phyloP scores from a whole-genome alignment of 2,329 filamentous ascomycete species.

The Aspergillus sp. region DNA sequence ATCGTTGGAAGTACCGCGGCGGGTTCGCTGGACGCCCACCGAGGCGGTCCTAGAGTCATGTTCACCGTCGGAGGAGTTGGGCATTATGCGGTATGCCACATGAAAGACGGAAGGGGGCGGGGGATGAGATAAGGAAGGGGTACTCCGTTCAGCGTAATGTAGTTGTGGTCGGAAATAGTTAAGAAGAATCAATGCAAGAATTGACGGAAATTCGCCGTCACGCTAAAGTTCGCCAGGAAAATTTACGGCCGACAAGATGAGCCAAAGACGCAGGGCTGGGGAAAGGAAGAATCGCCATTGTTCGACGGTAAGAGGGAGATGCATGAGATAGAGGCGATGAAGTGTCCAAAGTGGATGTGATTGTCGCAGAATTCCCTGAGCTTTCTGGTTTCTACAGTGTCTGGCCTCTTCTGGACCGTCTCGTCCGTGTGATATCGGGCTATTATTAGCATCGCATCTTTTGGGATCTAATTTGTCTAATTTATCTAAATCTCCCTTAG shows the following conservation, averaged over 20 bases:
- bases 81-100: conserved; percentile 24
- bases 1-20: conserved; percentile 21
- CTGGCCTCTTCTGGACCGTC: neutral
- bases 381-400: neutral
- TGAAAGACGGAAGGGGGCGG: neutral
- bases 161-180: too few species aligned
- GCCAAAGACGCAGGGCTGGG: conserved; percentile 9
- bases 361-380: too few species aligned
- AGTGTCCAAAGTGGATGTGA: neutral
- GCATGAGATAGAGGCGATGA: neutral
- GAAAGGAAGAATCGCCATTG: neutral
- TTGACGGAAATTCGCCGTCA: neutral
- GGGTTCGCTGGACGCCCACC: conserved; percentile 40
- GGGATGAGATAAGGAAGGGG: neutral
- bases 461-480: neutral
- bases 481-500: neutral
- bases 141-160: too few species aligned
- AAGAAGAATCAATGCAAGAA: neutral
- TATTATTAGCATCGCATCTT: conserved; percentile 4
- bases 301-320: neutral
- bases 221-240: conserved; percentile 9
- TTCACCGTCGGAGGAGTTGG: conserved; percentile 32
- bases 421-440: neutral
- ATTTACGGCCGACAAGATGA: conserved; percentile 23
- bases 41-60: conserved; percentile 49